A percentile compares a stretch with the other conserved stretches of the same genome.
Conservation (phyloP, 73 alveolate species). For the Loxodes magnus region DNA sequence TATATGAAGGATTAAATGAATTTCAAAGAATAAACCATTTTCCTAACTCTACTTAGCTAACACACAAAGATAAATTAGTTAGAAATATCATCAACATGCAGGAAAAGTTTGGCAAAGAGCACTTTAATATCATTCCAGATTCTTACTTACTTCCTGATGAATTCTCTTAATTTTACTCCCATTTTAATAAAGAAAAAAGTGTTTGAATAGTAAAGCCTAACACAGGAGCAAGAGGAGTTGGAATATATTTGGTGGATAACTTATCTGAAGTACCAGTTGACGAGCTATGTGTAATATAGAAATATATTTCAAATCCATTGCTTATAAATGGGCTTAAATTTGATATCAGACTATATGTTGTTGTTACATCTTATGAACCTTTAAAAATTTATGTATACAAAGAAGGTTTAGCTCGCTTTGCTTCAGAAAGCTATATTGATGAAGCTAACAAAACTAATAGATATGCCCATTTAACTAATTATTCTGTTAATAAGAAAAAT, state of each 20-base stretch:
- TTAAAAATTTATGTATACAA: conserved; percentile 64
- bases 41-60: conserved; percentile 61
- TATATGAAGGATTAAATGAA: conserved; percentile 51
- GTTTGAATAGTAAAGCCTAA: conserved; percentile 86
- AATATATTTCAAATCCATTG: conserved; percentile 83
- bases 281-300: conserved; percentile 45
- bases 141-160: conserved; percentile 61
- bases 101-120: conserved; percentile 34
- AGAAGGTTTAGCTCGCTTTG: conserved; percentile 91
- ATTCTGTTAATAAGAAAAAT: conserved; percentile 37
- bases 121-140: conserved; percentile 65
- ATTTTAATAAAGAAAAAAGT: conserved; percentile 19
- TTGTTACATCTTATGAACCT: conserved; percentile 79
- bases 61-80: conserved; percentile 63
- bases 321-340: conserved; percentile 71
- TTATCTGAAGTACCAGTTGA: conserved; percentile 28
- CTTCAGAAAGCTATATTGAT: conserved; percentile 66
- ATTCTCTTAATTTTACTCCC: conserved; percentile 19
- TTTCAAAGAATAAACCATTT: conserved; percentile 73
- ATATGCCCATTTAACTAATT: conserved; percentile 48
- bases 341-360: conserved; percentile 86
- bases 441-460: conserved; percentile 34
- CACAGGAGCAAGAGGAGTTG: conserved; percentile 76
- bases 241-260: conserved; percentile 62
- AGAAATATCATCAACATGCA: conserved; percentile 45